Base-by-base conservation (phyloP, 129 eudicot species). In the Mikania micrantha region DNA sequence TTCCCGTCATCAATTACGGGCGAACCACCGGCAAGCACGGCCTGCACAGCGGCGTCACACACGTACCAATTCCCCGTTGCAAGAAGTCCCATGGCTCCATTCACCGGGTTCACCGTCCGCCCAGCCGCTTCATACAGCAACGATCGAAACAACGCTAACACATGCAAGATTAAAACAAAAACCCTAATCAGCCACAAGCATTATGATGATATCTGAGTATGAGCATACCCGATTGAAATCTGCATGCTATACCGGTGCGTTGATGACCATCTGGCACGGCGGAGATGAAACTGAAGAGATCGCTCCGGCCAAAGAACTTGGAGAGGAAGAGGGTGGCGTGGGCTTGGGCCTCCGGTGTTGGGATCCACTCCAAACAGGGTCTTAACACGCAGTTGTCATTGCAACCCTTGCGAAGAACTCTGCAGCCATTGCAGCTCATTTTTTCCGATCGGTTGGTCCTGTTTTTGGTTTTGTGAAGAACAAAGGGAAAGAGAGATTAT, bases 361-460 rank as follows among this genome's bases (percentile, higher is more conserved):
- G 59, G 72, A 90, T 90, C 85, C 87, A 78, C 4, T 80, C 83
- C 80, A 90, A 75, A 69, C 88, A 86, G 1, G 91, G 80, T 27
- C 85, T 61, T 17, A 90, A 53, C 65, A 78, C 80, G 60, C 97
- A 90, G 8, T 45, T 39, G 1, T 71, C 83, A 25, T 69, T 72
- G 75, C 97, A 90, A 5, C 85, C 91, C 70, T 80, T 82, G 49
- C 87, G 63, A 7, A 90, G 49, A 44, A 84, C 83, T 65, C 95
- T 58, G 60, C 97, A 90, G 34, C 97, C 97, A 76, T 82, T 90
- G 88, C 97, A 90, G 78, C 97, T 90, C 96, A 90, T 90, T 60
- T 90, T 60, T 77, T 53, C 47, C 7, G 21, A 47, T 27, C 45
- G 39, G 2, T 5, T 71, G 17, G 9, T 12, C 21, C 11, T 22